Evolutionary conservation across 2,329 filamentous ascomycete genomes (phyloP), one percentile per base, ranked within the genome.

Genomic region (Pseudonectria buxi): DNA sequence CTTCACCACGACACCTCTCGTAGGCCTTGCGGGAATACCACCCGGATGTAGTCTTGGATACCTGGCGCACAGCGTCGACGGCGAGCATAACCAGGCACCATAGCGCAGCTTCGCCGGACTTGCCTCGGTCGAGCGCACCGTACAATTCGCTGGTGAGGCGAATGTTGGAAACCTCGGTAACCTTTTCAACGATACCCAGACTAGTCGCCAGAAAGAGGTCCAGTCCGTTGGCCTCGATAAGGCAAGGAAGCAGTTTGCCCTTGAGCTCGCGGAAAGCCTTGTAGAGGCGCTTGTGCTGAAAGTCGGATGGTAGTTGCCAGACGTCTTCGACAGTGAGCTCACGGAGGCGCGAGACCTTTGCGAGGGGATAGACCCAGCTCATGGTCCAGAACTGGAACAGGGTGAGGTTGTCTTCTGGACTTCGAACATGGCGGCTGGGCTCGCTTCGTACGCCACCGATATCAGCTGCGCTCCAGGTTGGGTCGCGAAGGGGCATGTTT

Each of bases 1-100:
- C 58, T 60, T 94, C 87, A 4, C 88, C 88, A 31, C 88, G 71
- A 5, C 83, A 87, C 39, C 88, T 69, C 57, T 95, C 88, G 49
- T 95, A 95, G 18, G 77, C 77, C 40, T 89, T 78, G 45, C 88
- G 76, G n/a, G 80, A 78, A 53, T 83, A 94, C 88, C 88, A 95
- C 1, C 87, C 64, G 15, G 53, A 54, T 1, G 57, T 56, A 0
- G 58, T 63, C 33, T 62, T 62, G 25, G 50, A 48, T 1, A 62
- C 14, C n/a, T 64, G 59, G 4, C 58, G 58, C 2, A 55, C 13
- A 2, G 39, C 35, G 22, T 64, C 61, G 13, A 64, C 40, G 28
- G 32, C 31, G 3, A 64, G 50, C 43, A 64, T 63, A n/a, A 61
- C 45, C 1, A 57, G 11, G 7, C 56, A 59, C 61, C 61, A 64